phyloP scores from a whole-genome alignment of 768 basidiomycete genomes.

The Lyophyllum atratum region DNA sequence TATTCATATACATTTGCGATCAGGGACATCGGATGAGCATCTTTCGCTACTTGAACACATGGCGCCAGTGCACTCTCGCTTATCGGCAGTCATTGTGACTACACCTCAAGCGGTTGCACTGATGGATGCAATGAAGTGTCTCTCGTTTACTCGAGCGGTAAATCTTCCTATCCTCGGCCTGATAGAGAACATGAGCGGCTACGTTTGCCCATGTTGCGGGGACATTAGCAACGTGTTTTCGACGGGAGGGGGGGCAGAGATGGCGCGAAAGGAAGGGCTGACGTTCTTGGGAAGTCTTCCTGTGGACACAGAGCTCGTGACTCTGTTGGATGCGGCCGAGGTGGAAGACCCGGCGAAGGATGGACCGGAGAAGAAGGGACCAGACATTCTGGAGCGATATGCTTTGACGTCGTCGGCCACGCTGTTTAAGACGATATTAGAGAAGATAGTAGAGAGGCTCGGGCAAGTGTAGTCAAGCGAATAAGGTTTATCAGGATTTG shows the following conservation, averaged over 20 bases:
- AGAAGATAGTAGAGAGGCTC: constrained; percentile 13
- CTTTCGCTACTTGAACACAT: constrained; percentile 93
- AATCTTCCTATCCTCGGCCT: constrained; percentile 86
- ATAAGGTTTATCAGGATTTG: constrained; percentile 19
- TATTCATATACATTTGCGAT: constrained; percentile 21
- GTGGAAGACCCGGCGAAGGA: constrained; percentile 16
- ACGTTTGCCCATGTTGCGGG: constrained; percentile 96
- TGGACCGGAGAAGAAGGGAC: constrained; percentile 28
- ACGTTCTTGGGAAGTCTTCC: constrained; percentile 87
- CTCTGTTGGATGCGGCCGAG: constrained; percentile 73
- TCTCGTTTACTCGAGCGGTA: constrained; percentile 92
- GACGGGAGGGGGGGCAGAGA: constrained; percentile 86
- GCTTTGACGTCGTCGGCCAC: constrained; percentile 65
- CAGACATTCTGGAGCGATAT: constrained; percentile 64
- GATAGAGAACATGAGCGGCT: constrained; percentile 99
- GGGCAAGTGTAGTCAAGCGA: not conserved
- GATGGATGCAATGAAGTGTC: constrained; percentile 93
- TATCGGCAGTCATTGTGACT: constrained; percentile 90
- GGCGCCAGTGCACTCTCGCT: constrained; percentile 73
- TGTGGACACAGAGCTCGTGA: constrained; percentile 90
- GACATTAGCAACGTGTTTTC: constrained; percentile 96
- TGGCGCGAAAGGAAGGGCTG: constrained; percentile 76
- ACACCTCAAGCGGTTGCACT: constrained; percentile 97
- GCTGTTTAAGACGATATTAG: constrained; percentile 65
- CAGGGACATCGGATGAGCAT: constrained; percentile 99